Evolutionary conservation across 306 rosid genomes (phyloP), one percentile per base, ranked within the genome.

Genomic region (Acacia crassicarpa): DNA sequence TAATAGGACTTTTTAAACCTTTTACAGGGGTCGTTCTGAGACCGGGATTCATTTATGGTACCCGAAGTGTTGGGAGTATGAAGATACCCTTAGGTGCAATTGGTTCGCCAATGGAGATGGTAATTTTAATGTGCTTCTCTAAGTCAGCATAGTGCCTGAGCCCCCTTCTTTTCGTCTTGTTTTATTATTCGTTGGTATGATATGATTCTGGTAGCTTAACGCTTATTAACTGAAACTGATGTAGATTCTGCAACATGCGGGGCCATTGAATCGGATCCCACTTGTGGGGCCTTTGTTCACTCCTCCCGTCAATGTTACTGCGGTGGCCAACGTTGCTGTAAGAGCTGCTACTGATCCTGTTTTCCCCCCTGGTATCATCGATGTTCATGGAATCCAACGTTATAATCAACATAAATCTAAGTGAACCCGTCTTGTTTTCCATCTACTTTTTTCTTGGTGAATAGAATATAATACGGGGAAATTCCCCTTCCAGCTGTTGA

Each of bases 311-410:
- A 93, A 85, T 56, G 99, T 92, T 30, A 86, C 91, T 38, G 82
- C 90, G 2, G 93, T 95, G 80, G 94, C 98, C 0, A 89, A 89
- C 68, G 98, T 95, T 74, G 94, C 99, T 65, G 94, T 95, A 74
- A 92, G 97, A 89, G 99, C 95, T 72, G 99, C 99, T 15, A 88
- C 95, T 6, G 99, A 95, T 49, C 95, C 98, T 0, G 98, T 95
- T 78, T 95, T 95, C 74, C 99, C 99, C 33, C 99, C 99, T 0
- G 98, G 98, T 77, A 85, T 95, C 82, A 43, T 95, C 25, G 99
- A 95, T 67, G 84, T 92, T 59, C 75, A 88, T 8, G 97, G 98
- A 65, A 92, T 95, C 44, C 97, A 89, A 81, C 94, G 97, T 17
- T 92, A 95, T 71, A 88, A 86, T 86, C 92, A 91, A 69, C 84